These are phyloP conservation scores for Handroanthus guayacan DNA, from an alignment of 257 asterid species.

Conservation along the genomic window DNA sequence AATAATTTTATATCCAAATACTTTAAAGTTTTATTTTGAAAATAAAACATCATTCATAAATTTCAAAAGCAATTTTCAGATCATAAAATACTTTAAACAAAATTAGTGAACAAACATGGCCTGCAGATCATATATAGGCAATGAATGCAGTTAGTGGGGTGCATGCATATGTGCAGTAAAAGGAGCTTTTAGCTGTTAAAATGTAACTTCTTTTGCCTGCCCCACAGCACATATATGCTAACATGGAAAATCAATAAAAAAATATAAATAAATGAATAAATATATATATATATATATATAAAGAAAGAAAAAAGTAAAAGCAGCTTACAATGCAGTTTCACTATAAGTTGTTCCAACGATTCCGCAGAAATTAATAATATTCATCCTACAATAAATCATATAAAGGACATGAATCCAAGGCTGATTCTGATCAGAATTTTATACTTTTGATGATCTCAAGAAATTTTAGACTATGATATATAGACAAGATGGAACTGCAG, in stretches of 20 bases:
- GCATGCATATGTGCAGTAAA: constrained; percentile 36
- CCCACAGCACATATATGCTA: not conserved
- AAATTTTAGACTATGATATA: constrained; percentile 24
- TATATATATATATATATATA: not conserved
- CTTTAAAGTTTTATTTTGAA: too few species aligned
- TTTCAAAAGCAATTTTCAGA: too few species aligned
- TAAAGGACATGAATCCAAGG: constrained; percentile 17
- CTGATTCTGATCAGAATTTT: constrained; percentile 17
- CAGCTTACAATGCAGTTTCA: constrained; percentile 15
- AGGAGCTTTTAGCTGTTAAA: constrained; percentile 36
- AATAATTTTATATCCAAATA: too few species aligned
- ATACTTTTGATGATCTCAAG: constrained; percentile 1
- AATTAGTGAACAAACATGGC: not conserved
- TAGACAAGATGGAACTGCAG: constrained; percentile 32
- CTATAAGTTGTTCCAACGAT: constrained; percentile 34
- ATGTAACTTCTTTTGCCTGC: constrained; percentile 22
- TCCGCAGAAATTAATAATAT: not conserved
- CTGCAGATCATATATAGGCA: not conserved
- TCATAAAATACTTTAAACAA: too few species aligned
- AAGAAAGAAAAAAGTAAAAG: not conserved
- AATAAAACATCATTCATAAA: too few species aligned
- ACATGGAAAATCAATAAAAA: too few species aligned
- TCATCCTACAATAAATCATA: not conserved
- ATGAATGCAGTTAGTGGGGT: constrained; percentile 26
- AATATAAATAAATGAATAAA: too few species aligned